Conservation (phyloP, 352 stramenopile genomes). For the Phytophthora macrochlamydospora region DNA sequence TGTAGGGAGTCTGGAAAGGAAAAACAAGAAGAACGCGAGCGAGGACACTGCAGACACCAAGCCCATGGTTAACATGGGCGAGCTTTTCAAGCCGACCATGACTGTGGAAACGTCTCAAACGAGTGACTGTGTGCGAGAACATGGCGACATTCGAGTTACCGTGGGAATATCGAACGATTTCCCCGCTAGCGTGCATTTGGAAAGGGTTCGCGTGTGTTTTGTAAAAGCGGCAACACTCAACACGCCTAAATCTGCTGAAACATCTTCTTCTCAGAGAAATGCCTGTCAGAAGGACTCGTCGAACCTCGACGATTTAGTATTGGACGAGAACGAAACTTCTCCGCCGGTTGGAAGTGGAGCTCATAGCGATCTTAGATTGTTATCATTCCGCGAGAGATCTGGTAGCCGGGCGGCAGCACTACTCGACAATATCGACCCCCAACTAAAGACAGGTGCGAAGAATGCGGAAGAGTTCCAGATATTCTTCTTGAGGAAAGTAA, state of each 20-base stretch:
- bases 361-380: not conserved
- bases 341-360: not conserved
- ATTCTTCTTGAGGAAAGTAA: conserved; percentile 58
- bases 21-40: not conserved
- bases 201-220: conserved; percentile 60
- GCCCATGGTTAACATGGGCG: conserved; percentile 51
- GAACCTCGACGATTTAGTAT: conserved; percentile 2
- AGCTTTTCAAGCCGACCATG: conserved; percentile 56
- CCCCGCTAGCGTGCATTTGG: conserved; percentile 57
- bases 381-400: not conserved
- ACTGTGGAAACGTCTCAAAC: conserved; percentile 64
- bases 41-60: conserved; percentile 5
- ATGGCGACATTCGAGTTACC: conserved; percentile 65
- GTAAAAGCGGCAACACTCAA: conserved; percentile 1
- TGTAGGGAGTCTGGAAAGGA: conserved; percentile 43
- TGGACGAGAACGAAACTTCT: not conserved
- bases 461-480: conserved; percentile 4
- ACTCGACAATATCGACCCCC: not conserved
- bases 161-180: conserved; percentile 66
- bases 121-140: conserved; percentile 39
- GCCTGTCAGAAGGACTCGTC: not conserved
- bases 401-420: not conserved
- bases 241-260: not conserved
- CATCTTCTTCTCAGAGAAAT: not conserved
- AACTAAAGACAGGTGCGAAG: not conserved